Evolutionary conservation across 768 basidiomycete species (phyloP).

Genomic region (Lactarius sanguifluus): DNA sequence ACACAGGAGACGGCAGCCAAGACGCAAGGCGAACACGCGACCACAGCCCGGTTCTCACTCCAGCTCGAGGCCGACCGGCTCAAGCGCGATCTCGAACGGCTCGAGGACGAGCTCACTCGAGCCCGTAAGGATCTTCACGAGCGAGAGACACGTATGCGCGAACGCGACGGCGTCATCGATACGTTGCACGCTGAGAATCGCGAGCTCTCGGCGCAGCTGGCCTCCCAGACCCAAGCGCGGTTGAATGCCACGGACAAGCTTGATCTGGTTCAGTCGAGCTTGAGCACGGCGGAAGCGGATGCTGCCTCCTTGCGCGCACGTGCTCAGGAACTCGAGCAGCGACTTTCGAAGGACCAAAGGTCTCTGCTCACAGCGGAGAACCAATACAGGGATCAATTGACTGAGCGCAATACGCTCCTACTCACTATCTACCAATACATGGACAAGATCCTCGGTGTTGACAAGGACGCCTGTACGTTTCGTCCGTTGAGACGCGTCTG

Average conservation of each 20-base stretch:
- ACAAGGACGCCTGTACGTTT: constrained; percentile 75
- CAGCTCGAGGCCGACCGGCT: constrained; percentile 88
- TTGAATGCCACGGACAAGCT: constrained; percentile 88
- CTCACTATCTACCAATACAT: constrained; percentile 93
- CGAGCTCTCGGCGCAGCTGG: constrained; percentile 75
- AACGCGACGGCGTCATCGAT: constrained; percentile 73
- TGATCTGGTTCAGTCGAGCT: constrained; percentile 60
- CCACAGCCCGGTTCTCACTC: constrained; percentile 78
- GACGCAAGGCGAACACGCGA: constrained; percentile 79
- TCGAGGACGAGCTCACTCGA: constrained; percentile 76
- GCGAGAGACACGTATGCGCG: constrained; percentile 61
- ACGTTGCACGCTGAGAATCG: constrained; percentile 76
- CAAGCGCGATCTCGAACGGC: constrained; percentile 76
- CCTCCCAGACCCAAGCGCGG: constrained; percentile 82
- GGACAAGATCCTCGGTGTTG: constrained; percentile 89
- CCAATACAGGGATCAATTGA: constrained; percentile 88
- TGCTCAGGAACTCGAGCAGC: constrained; percentile 72
- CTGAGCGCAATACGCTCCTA: constrained; percentile 88
- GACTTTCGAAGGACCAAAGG: constrained; percentile 80
- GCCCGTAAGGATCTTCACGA: constrained; percentile 68
- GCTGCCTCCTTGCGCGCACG: constrained; percentile 56
- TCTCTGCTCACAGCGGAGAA: constrained; percentile 66
- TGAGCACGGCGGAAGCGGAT: constrained; percentile 72
- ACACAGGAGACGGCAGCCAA: constrained; percentile 73
- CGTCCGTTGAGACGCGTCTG: not conserved